These are phyloP conservation scores for Cyclotella sp. DNA, from an alignment of 108 stramenopile species.

Conservation along the genomic window DNA sequence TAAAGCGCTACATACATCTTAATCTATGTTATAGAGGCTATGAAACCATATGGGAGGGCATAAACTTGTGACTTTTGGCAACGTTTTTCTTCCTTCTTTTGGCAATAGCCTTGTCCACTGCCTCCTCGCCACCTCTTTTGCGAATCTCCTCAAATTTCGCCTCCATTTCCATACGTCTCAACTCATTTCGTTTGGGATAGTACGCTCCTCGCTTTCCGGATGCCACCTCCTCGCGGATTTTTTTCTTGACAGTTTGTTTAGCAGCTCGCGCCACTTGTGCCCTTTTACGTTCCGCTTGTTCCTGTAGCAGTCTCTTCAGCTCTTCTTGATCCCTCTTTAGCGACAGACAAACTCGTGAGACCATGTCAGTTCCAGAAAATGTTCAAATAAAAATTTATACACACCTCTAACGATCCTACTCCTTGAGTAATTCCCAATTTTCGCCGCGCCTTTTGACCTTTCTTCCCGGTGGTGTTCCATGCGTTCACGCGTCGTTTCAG, in stretches of 20 bases:
- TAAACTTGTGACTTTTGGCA: slow-evolving; percentile 65
- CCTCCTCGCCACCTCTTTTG: slow-evolving; percentile 78
- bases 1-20: no score
- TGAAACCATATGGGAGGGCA: slow-evolving; percentile 43
- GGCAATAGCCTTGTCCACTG: slow-evolving; percentile 81
- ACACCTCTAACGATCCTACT: slow-evolving; percentile 23
- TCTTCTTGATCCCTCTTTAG: slow-evolving; percentile 70
- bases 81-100: slow-evolving; percentile 86
- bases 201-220: slow-evolving; percentile 68
- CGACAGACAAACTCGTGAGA: not conserved
- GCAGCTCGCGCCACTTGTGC: slow-evolving; percentile 67
- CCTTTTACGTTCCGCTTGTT: slow-evolving; percentile 67
- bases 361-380: not conserved
- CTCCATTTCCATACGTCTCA: slow-evolving; percentile 73
- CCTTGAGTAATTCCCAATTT: slow-evolving; percentile 65
- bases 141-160: slow-evolving; percentile 87
- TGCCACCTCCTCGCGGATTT: slow-evolving; percentile 72
- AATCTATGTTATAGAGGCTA: not conserved
- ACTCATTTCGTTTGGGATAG: slow-evolving; percentile 78
- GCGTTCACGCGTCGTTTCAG: slow-evolving; percentile 69
- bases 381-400: not conserved
- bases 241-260: slow-evolving; percentile 72
- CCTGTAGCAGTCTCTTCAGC: slow-evolving; percentile 65
- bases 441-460: slow-evolving; percentile 68
- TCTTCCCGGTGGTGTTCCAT: slow-evolving; percentile 72